These are phyloP conservation scores for Nicotiana otophora DNA, from an alignment of 257 asterid genomes.

Conservation along the genomic window DNA sequence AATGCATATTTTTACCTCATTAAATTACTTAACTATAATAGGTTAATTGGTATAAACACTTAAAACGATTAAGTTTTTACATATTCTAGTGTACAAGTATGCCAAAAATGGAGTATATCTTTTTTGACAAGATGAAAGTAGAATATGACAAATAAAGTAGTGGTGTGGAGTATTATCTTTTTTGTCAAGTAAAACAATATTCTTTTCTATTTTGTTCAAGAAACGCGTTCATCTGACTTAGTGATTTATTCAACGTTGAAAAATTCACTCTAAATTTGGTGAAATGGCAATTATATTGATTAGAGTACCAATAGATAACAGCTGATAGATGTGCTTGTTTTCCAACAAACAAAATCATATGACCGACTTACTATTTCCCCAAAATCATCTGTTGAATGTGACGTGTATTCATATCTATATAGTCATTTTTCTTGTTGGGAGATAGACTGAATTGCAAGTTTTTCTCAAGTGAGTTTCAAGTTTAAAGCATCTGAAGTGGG, in stretches of 20 bases:
- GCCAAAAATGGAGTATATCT: not conserved
- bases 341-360: not conserved
- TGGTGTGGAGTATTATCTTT: not conserved
- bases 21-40: no score
- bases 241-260: not conserved
- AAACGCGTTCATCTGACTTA: not conserved
- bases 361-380: not conserved
- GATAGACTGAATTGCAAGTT: not conserved
- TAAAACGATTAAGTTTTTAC: no score
- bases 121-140: not conserved
- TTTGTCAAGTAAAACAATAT: not conserved
- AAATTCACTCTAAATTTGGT: not conserved
- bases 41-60: no score
- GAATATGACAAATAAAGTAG: not conserved
- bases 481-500: not conserved
- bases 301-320: not conserved
- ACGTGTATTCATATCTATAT: not conserved
- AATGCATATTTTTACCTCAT: no score
- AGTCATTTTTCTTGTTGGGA: not conserved
- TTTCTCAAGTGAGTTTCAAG: conserved; percentile 9
- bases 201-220: not conserved
- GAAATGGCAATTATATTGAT: not conserved
- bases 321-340: not conserved
- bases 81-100: not conserved
- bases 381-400: not conserved